phyloP scores from a whole-genome alignment of 2,329 filamentous ascomycete genomes.

The Curvularia verruculosa region DNA sequence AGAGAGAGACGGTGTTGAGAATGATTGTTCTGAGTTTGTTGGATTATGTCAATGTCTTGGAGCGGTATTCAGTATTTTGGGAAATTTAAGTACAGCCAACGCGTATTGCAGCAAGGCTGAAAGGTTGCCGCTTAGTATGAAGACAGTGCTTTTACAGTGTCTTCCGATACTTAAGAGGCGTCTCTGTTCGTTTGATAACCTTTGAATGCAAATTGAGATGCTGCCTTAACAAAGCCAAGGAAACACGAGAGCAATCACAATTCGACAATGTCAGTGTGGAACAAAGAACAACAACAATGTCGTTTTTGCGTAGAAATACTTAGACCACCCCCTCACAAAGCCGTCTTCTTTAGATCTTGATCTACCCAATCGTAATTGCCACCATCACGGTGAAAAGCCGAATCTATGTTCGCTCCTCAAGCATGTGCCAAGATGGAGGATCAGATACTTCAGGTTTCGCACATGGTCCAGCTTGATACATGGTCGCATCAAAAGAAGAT shows the following conservation, averaged over 20 bases:
- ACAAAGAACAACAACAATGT: slow-evolving; percentile 16
- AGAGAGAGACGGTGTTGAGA: background rate
- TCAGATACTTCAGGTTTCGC: background rate
- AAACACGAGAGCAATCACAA: slow-evolving; percentile 3
- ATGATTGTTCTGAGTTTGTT: background rate
- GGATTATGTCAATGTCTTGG: background rate
- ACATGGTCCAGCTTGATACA: background rate
- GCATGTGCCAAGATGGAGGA: background rate
- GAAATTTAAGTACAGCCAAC: slow-evolving; percentile 7
- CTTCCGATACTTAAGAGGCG: slow-evolving; percentile 3
- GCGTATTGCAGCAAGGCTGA: slow-evolving; percentile 2
- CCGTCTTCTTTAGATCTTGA: background rate
- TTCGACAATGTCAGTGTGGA: slow-evolving; percentile 6
- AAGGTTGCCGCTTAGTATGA: background rate
- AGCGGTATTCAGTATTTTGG: background rate
- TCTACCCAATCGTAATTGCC: background rate
- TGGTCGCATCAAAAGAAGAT: background rate
- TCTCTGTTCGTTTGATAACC: slow-evolving; percentile 2
- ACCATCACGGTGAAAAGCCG: background rate
- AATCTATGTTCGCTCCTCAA: background rate
- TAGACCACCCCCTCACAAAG: background rate
- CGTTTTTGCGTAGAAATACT: background rate
- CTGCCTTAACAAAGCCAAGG: slow-evolving; percentile 7
- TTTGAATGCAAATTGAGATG: slow-evolving; percentile 5
- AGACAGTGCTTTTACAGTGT: slow-evolving; percentile 10